Conservation (phyloP, 345 rosid species). For the Citrus inodora region DNA sequence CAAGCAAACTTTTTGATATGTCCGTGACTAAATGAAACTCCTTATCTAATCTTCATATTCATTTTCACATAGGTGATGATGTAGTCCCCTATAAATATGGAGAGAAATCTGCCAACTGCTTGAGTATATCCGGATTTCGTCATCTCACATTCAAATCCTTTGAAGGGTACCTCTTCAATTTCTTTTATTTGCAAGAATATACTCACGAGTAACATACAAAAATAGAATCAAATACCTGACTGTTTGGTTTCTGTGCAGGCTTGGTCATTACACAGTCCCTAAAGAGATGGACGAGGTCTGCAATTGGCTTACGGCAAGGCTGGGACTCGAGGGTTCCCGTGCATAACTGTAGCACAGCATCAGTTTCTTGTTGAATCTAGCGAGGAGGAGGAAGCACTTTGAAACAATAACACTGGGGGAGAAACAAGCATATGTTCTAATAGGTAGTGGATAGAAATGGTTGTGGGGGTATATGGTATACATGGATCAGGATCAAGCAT, state of each 20-base stretch:
- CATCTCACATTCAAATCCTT: slow-evolving; percentile 60
- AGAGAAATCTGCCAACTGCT: slow-evolving; percentile 68
- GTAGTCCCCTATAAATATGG: slow-evolving; percentile 71
- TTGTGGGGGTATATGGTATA: slow-evolving; percentile 33
- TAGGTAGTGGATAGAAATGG: slow-evolving; percentile 18
- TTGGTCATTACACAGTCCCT: slow-evolving; percentile 90
- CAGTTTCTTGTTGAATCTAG: slow-evolving; percentile 19
- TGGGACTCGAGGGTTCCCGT: slow-evolving; percentile 70
- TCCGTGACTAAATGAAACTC: not conserved
- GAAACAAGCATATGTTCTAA: slow-evolving; percentile 17
- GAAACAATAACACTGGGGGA: slow-evolving; percentile 24
- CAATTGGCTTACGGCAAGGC: slow-evolving; percentile 65
- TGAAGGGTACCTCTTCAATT: slow-evolving; percentile 51
- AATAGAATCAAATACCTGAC: not conserved
- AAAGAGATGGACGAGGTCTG: slow-evolving; percentile 79
- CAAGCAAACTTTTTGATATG: not conserved
- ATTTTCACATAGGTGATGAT: slow-evolving; percentile 59
- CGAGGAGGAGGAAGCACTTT: slow-evolving; percentile 13
- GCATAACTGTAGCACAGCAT: slow-evolving; percentile 12
- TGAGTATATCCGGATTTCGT: slow-evolving; percentile 65
- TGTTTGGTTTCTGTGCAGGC: slow-evolving; percentile 40
- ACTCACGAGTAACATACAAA: not conserved
- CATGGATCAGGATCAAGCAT: slow-evolving; percentile 26
- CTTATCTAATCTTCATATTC: not conserved
- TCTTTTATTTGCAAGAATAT: not conserved